Evolutionary conservation across 257 asterid genomes (phyloP).

Genomic region (Fraxinus excelsior): DNA sequence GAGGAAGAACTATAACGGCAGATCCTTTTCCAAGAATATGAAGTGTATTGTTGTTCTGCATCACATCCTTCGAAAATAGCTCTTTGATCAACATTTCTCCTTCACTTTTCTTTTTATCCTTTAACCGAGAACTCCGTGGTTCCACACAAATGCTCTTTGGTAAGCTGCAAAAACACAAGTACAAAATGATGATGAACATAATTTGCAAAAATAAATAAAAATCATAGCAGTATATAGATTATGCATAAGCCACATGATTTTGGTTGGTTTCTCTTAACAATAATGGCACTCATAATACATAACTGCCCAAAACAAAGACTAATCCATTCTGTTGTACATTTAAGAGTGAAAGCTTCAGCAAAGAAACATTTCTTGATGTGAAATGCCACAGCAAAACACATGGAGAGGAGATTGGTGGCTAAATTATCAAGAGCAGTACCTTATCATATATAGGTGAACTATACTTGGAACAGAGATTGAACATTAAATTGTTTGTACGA

Average conservation of each 20-base stretch:
- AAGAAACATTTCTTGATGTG: background rate
- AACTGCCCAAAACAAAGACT: background rate
- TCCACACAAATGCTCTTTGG: slow-evolving; percentile 55
- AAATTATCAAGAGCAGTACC: background rate
- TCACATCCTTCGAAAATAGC: slow-evolving; percentile 73
- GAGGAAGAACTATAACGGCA: slow-evolving; percentile 75
- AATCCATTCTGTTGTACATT: background rate
- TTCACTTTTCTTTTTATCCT: slow-evolving; percentile 83
- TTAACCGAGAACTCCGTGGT: slow-evolving; percentile 90
- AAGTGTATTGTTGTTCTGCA: slow-evolving; percentile 68
- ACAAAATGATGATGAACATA: slow-evolving; percentile 28
- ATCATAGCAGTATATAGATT: background rate
- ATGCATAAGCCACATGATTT: background rate
- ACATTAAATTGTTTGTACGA: background rate
- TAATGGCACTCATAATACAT: background rate
- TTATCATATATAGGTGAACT: too few relatives aligned
- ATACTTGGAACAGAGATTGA: background rate
- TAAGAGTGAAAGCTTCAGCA: background rate
- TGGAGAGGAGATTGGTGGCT: background rate
- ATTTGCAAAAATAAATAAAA: slow-evolving; percentile 6
- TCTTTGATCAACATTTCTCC: slow-evolving; percentile 89
- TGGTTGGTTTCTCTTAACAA: background rate
- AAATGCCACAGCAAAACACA: background rate
- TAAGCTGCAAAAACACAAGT: slow-evolving; percentile 46
- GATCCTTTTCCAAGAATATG: slow-evolving; percentile 78